A percentile compares a stretch with the other conserved stretches of the same genome.
Evolutionary conservation across 1,139 yeast species (phyloP).

Genomic region (Zygosaccharomyces pseudobailii): DNA sequence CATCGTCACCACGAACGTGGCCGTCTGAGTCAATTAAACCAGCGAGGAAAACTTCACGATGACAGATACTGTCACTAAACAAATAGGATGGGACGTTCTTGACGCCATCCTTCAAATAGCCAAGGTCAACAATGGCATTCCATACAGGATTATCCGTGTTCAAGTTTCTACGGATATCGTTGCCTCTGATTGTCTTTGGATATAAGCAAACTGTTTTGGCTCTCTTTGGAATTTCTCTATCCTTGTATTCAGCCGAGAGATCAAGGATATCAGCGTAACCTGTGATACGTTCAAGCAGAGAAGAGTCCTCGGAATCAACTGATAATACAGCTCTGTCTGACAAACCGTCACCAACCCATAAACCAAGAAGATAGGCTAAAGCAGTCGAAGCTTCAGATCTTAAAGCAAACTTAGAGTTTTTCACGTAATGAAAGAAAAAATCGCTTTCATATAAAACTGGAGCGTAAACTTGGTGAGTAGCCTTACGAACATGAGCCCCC

Average conservation of each 20-base stretch:
- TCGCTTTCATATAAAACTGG: slow-evolving; percentile 36
- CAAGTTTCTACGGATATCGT: background rate
- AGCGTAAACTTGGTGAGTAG: slow-evolving; percentile 35
- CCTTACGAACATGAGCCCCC: slow-evolving; percentile 23
- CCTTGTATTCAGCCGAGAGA: slow-evolving; percentile 9
- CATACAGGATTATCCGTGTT: slow-evolving; percentile 1
- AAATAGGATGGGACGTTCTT: slow-evolving; percentile 25
- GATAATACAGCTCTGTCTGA: slow-evolving; percentile 19
- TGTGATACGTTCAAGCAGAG: slow-evolving; percentile 16
- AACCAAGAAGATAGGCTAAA: slow-evolving; percentile 31
- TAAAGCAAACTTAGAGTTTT: slow-evolving; percentile 13
- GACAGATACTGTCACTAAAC: slow-evolving; percentile 26
- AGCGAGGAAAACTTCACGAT: slow-evolving; percentile 40
- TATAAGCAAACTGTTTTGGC: background rate
- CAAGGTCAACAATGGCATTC: slow-evolving; percentile 7
- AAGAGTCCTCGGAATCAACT: slow-evolving; percentile 20
- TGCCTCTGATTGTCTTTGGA: slow-evolving; percentile 1
- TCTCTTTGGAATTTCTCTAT: slow-evolving; percentile 1
- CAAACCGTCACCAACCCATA: slow-evolving; percentile 20
- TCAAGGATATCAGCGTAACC: slow-evolving; percentile 16
- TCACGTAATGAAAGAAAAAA: slow-evolving; percentile 21
- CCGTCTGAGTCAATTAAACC: slow-evolving; percentile 41
- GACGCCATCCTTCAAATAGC: slow-evolving; percentile 3
- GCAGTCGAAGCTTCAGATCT: slow-evolving; percentile 16
- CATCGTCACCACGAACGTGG: slow-evolving; percentile 19